Percentiles rank a stretch among this genome's conserved stretches.
phyloP scores from a whole-genome alignment of 2,329 filamentous ascomycete species.

The Epicoccum sorghinum region DNA sequence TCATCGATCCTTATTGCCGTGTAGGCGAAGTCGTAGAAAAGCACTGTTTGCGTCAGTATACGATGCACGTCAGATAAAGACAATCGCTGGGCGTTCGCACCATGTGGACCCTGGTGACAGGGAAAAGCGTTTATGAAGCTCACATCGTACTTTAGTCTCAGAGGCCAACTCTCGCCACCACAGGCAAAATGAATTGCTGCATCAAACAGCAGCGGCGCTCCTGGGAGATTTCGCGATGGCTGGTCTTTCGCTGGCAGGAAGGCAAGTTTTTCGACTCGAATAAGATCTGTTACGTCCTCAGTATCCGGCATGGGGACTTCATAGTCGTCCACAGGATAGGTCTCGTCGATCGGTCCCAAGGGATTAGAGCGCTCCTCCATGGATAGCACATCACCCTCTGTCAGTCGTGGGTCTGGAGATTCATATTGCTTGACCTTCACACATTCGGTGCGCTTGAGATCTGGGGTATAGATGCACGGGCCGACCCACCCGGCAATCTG shows the following conservation, averaged over 20 bases:
- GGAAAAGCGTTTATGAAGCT: conserved; percentile 51
- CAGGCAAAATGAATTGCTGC: conserved; percentile 50
- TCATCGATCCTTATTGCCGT: conserved; percentile 66
- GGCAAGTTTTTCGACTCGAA: conserved; percentile 71
- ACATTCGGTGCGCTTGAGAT: conserved; percentile 72
- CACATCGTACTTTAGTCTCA: conserved; percentile 49
- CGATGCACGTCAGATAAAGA: background rate
- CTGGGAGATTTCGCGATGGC: conserved; percentile 31
- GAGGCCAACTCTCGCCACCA: conserved; percentile 47
- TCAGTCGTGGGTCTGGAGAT: conserved; percentile 61
- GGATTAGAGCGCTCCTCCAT: conserved; percentile 73
- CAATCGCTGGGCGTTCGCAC: conserved; percentile 30
- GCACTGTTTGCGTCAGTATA: conserved; percentile 49
- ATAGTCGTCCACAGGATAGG: conserved; percentile 72
- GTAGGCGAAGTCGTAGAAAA: conserved; percentile 75
- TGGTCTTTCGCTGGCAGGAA: conserved; percentile 58
- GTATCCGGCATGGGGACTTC: conserved; percentile 63
- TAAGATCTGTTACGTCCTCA: conserved; percentile 66
- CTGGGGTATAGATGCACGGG: conserved; percentile 70
- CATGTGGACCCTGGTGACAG: conserved; percentile 50
- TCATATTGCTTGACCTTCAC: conserved; percentile 68
- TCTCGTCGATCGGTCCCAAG: conserved; percentile 66
- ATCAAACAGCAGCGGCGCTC: conserved; percentile 46
- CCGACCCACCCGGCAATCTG: conserved; percentile 77
- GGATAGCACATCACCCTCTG: conserved; percentile 64